A percentile compares a stretch with the other conserved stretches of the same genome.
Conservation (phyloP, 2,329 filamentous ascomycete genomes). For the Colletotrichum australisinense region DNA sequence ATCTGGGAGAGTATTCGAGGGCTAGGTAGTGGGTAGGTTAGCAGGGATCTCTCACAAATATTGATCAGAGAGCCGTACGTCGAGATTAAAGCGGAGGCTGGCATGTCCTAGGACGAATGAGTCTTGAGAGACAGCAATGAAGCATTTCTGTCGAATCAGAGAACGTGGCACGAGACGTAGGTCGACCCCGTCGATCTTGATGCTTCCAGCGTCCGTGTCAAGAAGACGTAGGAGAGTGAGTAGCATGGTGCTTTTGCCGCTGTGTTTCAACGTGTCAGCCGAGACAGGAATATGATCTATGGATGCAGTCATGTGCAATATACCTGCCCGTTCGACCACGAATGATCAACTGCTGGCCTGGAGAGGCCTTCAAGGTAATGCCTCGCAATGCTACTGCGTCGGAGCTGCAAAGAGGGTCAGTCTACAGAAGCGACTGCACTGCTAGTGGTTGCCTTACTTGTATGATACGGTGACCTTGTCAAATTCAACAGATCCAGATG, state of each 20-base stretch:
- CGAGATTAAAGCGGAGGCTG: slow-evolving; percentile 26
- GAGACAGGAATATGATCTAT: not conserved
- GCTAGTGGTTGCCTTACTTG: slow-evolving; percentile 17
- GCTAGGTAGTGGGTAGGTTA: not conserved
- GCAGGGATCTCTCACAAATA: not conserved
- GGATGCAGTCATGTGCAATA: not conserved
- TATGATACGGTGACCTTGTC: slow-evolving; percentile 46
- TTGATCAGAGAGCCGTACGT: not conserved
- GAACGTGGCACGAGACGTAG: slow-evolving; percentile 1
- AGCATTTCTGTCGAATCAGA: slow-evolving; percentile 13
- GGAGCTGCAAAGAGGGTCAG: not conserved
- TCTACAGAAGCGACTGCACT: not conserved
- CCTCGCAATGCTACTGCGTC: not conserved
- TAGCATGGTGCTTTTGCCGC: slow-evolving; percentile 22
- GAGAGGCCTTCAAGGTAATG: not conserved
- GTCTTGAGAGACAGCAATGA: slow-evolving; percentile 18
- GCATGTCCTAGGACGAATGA: not conserved
- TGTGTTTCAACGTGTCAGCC: not conserved
- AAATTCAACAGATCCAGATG: slow-evolving; percentile 45
- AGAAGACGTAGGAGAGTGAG: slow-evolving; percentile 12
- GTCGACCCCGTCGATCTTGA: slow-evolving; percentile 16
- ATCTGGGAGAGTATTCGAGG: not conserved
- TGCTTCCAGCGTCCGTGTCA: not conserved
- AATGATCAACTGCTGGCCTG: slow-evolving; percentile 17
- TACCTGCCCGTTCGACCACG: slow-evolving; percentile 27